Conservation (phyloP, 805 yeast species). For the Saccharomycopsis olivae region DNA sequence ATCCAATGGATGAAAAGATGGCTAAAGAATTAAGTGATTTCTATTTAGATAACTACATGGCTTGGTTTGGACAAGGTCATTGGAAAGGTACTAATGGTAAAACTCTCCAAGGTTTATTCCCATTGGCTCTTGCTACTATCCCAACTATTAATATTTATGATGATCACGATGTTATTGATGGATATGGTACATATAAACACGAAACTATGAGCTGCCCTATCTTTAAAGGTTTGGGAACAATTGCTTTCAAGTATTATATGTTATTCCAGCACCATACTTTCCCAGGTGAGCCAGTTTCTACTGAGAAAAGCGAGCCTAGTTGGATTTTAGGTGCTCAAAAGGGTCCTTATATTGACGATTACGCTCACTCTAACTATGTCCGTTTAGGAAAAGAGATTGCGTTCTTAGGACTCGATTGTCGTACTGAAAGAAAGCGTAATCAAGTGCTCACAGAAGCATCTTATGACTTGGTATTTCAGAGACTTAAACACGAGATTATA, state of each 20-base stretch:
- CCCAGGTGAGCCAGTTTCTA: slow-evolving; percentile 32
- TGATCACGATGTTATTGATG: slow-evolving; percentile 96
- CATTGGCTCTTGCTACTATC: slow-evolving; percentile 68
- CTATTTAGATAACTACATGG: slow-evolving; percentile 63
- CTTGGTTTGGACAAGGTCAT: slow-evolving; percentile 86
- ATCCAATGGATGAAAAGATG: slow-evolving; percentile 39
- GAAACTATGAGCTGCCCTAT: slow-evolving; percentile 61
- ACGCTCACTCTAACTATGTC: slow-evolving; percentile 58
- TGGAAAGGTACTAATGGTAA: slow-evolving; percentile 65
- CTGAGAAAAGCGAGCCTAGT: slow-evolving; percentile 30
- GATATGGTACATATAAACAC: slow-evolving; percentile 82
- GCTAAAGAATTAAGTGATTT: slow-evolving; percentile 46
- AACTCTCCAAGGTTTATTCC: slow-evolving; percentile 58
- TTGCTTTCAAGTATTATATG: slow-evolving; percentile 81
- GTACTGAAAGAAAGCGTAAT: slow-evolving; percentile 72
- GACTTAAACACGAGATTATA: slow-evolving; percentile 46
- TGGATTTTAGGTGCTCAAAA: slow-evolving; percentile 52
- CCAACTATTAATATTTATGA: slow-evolving; percentile 84
- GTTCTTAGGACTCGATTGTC: slow-evolving; percentile 77
- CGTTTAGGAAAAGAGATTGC: slow-evolving; percentile 67
- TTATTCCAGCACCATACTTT: slow-evolving; percentile 80
- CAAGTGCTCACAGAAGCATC: slow-evolving; percentile 45
- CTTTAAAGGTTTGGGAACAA: slow-evolving; percentile 60
- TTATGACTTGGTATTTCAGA: slow-evolving; percentile 48
- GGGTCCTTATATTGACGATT: slow-evolving; percentile 64